Percentiles rank a stretch among this genome's conserved stretches.
These are phyloP conservation scores for Erysiphe neolycopersici DNA, from an alignment of 2,329 filamentous ascomycete species.

Conservation along the genomic window DNA sequence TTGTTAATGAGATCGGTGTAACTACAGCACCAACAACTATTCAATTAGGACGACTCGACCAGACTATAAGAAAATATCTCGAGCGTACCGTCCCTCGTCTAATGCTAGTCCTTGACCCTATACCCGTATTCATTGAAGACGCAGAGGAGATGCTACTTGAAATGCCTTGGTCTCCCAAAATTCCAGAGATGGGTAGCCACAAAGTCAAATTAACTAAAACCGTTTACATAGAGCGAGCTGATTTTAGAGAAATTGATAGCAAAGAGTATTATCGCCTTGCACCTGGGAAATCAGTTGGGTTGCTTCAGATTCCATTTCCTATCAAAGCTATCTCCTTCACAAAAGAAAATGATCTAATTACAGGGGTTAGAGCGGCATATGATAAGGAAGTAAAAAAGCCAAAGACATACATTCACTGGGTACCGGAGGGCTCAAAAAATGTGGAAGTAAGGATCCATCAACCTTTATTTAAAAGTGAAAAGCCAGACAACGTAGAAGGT, in stretches of 20 bases:
- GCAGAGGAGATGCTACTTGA: conserved; percentile 41
- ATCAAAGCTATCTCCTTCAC: conserved; percentile 45
- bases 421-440: conserved; percentile 39
- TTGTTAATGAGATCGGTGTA: conserved; percentile 75
- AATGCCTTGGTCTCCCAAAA: conserved; percentile 61
- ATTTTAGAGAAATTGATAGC: conserved; percentile 49
- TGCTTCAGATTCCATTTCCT: conserved; percentile 43
- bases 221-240: conserved; percentile 60
- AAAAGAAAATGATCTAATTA: conserved; percentile 33
- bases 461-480: conserved; percentile 61
- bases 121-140: conserved; percentile 61
- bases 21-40: conserved; percentile 62
- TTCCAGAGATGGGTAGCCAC: conserved; percentile 37
- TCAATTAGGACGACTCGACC: conserved; percentile 58
- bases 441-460: conserved; percentile 60
- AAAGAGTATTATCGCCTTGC: conserved; percentile 56
- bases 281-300: conserved; percentile 45
- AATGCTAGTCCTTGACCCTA: conserved; percentile 69
- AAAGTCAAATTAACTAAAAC: conserved; percentile 40
- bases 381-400: conserved; percentile 46
- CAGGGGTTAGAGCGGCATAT: conserved; percentile 36
- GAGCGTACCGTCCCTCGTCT: conserved; percentile 70
- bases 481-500: conserved; percentile 49
- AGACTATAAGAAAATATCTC: conserved; percentile 60
- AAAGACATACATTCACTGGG: conserved; percentile 82